Conservation (phyloP, 352 stramenopile genomes). For the Aphanomyces cochlioides region DNA sequence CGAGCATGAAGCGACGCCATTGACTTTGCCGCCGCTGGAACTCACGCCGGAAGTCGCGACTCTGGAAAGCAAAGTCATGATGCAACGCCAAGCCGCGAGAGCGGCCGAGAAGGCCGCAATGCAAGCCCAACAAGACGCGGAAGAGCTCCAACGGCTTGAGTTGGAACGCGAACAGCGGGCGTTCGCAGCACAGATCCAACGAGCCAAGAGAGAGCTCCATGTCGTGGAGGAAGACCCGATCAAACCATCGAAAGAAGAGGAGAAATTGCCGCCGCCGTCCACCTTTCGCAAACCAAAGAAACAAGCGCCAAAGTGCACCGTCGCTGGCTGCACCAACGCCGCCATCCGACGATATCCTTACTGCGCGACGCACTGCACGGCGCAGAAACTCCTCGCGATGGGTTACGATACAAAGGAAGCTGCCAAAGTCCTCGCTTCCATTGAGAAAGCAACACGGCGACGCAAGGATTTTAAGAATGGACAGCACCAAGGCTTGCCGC, state of each 20-base stretch:
- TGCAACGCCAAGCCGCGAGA: not conserved
- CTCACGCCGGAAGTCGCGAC: constrained; percentile 36
- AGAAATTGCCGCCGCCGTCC: not conserved
- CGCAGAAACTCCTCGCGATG: constrained; percentile 12
- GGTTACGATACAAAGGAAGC: constrained; percentile 10
- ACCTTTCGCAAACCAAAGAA: constrained; percentile 9
- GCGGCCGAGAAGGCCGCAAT: not conserved
- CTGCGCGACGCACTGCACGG: constrained; percentile 13
- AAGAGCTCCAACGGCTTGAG: not conserved
- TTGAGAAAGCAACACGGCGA: not conserved
- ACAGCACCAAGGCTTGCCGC: not conserved
- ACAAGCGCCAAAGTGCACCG: not conserved
- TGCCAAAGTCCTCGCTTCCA: not conserved
- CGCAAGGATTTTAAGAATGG: not conserved
- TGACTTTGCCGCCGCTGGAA: constrained; percentile 37
- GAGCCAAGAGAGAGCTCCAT: not conserved
- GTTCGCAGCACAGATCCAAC: constrained; percentile 2
- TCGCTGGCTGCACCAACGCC: not conserved
- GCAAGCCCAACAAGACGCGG: not conserved
- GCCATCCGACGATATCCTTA: not conserved
- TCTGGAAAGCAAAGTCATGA: constrained; percentile 37
- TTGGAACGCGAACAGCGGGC: not conserved
- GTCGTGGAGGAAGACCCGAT: not conserved
- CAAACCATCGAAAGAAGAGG: not conserved
- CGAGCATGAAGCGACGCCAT: constrained; percentile 47